phyloP scores from a whole-genome alignment of 495 filamentous ascomycete species.

The Neurospora sp. region DNA sequence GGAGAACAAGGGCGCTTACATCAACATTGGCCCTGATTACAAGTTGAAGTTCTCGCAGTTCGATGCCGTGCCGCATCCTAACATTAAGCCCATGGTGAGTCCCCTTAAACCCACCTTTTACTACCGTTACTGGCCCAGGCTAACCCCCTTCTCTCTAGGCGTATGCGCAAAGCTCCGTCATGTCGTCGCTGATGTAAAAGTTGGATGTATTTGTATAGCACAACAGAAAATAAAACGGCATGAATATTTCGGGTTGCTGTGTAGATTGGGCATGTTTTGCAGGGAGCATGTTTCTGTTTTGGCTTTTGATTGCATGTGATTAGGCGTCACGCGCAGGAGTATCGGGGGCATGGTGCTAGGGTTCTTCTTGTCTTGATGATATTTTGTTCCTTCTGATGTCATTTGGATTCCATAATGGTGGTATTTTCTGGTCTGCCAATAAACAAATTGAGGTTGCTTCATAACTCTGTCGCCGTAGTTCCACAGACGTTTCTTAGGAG shows the following conservation, averaged over 20 bases:
- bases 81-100: slow-evolving; percentile 87
- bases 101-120: background rate
- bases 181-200: slow-evolving; percentile 46
- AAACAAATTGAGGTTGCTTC: background rate
- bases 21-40: slow-evolving; percentile 88
- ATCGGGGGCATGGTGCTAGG: background rate
- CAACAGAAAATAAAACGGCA: background rate
- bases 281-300: background rate
- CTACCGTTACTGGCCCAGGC: slow-evolving; percentile 16
- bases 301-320: slow-evolving; percentile 6
- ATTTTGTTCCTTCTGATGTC: background rate
- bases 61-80: slow-evolving; percentile 90
- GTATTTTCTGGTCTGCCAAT: background rate
- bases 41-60: slow-evolving; percentile 89
- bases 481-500: background rate
- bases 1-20: slow-evolving; percentile 96
- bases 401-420: background rate
- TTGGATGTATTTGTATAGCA: background rate
- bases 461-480: background rate
- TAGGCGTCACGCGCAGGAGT: slow-evolving; percentile 6
- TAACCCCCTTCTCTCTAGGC: slow-evolving; percentile 36
- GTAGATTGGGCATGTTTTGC: background rate
- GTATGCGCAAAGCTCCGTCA: slow-evolving; percentile 70
- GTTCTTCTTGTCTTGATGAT: background rate
- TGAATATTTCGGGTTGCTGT: background rate